phyloP scores from a whole-genome alignment of 2,329 filamentous ascomycete genomes.

The Alternaria arbusti region DNA sequence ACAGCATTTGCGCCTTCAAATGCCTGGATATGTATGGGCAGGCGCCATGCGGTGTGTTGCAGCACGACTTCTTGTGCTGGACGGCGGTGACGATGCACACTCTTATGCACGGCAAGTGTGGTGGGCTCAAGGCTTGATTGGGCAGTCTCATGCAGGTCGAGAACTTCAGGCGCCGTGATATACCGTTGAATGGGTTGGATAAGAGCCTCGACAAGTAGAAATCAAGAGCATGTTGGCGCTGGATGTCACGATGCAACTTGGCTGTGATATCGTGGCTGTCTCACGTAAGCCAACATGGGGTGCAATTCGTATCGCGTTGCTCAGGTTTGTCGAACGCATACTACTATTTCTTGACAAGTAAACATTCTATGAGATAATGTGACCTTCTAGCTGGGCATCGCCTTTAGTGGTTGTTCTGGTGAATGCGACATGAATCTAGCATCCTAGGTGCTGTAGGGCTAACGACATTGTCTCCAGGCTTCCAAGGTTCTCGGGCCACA shows the following conservation, averaged over 20 bases:
- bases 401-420: too few species aligned
- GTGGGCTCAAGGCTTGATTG: background rate
- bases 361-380: too few species aligned
- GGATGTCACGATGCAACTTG: background rate
- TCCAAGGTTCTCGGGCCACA: too few species aligned
- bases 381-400: too few species aligned
- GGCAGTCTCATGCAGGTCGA: background rate
- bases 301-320: too few species aligned
- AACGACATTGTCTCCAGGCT: too few species aligned
- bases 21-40: background rate
- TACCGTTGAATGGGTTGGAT: background rate
- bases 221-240: background rate
- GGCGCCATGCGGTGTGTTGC: background rate
- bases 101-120: too few species aligned
- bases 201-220: background rate
- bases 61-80: background rate
- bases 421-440: too few species aligned
- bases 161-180: background rate
- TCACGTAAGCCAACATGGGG: background rate
- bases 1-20: background rate
- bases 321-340: too few species aligned
- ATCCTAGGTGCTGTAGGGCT: too few species aligned
- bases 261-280: background rate
- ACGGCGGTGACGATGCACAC: background rate
- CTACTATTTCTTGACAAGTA: too few species aligned